Base-by-base conservation (phyloP, 1,284 basidiomycete species). In the Hymenochaete sp. region DNA sequence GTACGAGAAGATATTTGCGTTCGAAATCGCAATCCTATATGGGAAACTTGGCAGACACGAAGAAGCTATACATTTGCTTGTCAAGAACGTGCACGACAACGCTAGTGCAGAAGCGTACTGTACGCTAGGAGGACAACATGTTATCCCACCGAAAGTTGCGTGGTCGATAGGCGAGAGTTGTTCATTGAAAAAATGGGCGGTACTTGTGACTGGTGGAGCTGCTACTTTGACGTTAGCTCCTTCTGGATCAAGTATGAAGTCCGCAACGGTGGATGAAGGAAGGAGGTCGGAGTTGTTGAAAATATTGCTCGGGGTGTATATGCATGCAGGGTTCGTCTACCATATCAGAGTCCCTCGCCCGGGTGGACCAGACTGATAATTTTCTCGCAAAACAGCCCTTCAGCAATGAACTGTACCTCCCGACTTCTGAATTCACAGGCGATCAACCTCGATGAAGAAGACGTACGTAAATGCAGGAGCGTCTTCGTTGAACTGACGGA, bases 31-130 rank as follows among this genome's bases (percentile, higher is more conserved):
- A 0, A 77, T 95, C 27, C 66, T 93, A 2, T 75, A 89, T 48
- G 88, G 87, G 8, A 88, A 89, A 70, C 71, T 79, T 3, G 73
- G 72, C 9, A 68, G 82, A 38, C 79, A 90, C 56, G 73, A 68
- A 5, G 66, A 70, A 21, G 85, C 84, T 0, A 71, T 95, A 1
- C 63, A 73, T 5, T 68, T 75, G 1, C 74, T 96, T 6, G 82
- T 84, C 1, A 71, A 79, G 51, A 73, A 77, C 18, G 64, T 93
- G 3, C 73, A 73, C 31, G 91, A 95, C 60, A 68, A 77, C 0
- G 65, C 75, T 0, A 83, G 85, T 0, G 87, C 89, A 0, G 88
- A 93, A 59, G 73, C 78, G 1, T 93, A 91, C 62, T 88, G 88
- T 59, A 72, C 81, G 8, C 72, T 87, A 38, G 75, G 78, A 22